These are phyloP conservation scores for Tetracladium maxilliforme DNA, from an alignment of 2,329 filamentous ascomycete genomes.

Conservation along the genomic window DNA sequence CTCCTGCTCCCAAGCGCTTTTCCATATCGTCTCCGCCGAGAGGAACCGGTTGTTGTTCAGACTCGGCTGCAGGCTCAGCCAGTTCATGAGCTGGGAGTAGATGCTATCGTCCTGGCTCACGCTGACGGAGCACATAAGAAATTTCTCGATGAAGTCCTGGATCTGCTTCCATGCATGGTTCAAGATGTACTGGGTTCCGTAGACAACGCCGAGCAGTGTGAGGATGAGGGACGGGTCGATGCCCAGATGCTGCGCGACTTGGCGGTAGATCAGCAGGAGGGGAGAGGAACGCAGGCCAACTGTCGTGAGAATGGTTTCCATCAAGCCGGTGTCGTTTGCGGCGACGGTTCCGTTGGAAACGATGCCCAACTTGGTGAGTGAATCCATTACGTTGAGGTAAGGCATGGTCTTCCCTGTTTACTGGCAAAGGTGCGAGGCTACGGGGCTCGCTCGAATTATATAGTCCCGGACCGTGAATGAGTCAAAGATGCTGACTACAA, in stretches of 20 bases:
- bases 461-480: too few relatives aligned
- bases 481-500: too few relatives aligned
- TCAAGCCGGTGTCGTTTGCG: slow-evolving; percentile 10
- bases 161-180: too few relatives aligned
- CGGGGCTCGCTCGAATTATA: too few relatives aligned
- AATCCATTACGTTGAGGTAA: too few relatives aligned
- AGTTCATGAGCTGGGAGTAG: slow-evolving; percentile 42
- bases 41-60: slow-evolving; percentile 35
- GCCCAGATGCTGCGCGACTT: slow-evolving; percentile 27
- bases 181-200: too few relatives aligned
- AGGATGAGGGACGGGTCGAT: slow-evolving; percentile 32
- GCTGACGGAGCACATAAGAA: slow-evolving; percentile 35
- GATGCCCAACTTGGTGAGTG: too few relatives aligned
- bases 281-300: slow-evolving; percentile 24
- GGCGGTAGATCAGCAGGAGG: slow-evolving; percentile 30
- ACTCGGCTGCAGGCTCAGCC: slow-evolving; percentile 35
- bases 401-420: too few relatives aligned
- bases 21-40: slow-evolving; percentile 38
- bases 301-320: slow-evolving; percentile 29
- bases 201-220: slow-evolving; percentile 27
- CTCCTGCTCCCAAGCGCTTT: slow-evolving; percentile 34
- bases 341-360: slow-evolving; percentile 7
- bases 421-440: too few relatives aligned
- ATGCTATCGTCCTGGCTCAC: slow-evolving; percentile 41
- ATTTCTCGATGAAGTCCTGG: too few relatives aligned